Evolutionary conservation across 129 eudicot species (phyloP).

Genomic region (Flaveria bidentis): DNA sequence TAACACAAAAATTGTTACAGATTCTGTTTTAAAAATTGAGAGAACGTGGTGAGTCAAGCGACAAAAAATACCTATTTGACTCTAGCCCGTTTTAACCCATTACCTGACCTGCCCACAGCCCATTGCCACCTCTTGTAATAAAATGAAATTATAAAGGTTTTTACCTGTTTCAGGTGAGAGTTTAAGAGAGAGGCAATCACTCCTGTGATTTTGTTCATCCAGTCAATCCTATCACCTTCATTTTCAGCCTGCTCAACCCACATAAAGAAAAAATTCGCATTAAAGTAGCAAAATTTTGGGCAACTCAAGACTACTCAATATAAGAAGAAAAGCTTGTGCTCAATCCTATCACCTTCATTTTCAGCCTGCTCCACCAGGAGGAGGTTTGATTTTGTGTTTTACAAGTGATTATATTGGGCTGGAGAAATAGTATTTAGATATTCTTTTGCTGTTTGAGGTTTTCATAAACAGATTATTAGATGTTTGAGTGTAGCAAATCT

Average conservation of each 20-base stretch:
- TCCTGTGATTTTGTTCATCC: slow-evolving; percentile 90
- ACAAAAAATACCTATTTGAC: neutral
- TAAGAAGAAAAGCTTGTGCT: slow-evolving; percentile 17
- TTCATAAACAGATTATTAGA: no score
- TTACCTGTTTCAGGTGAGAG: slow-evolving; percentile 83
- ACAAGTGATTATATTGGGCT: no score
- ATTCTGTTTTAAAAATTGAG: neutral
- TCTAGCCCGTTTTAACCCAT: neutral
- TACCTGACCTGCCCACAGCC: neutral
- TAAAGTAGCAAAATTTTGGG: neutral
- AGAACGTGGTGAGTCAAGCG: neutral
- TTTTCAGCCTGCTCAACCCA: slow-evolving; percentile 76
- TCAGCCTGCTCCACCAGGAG: slow-evolving; percentile 62
- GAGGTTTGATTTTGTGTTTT: no score
- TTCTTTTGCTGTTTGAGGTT: no score
- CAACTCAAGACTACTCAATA: slow-evolving; percentile 16
- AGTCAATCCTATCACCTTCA: slow-evolving; percentile 92
- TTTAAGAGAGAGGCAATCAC: slow-evolving; percentile 86
- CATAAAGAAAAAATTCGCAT: neutral
- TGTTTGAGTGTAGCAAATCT: no score
- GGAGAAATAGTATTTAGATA: no score
- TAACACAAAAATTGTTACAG: neutral
- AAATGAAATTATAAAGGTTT: slow-evolving; percentile 17
- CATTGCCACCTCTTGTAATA: neutral
- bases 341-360: slow-evolving; percentile 89